These are phyloP conservation scores for Oryza rufipogon DNA, from an alignment of 176 grass and related monocot species.

Conservation along the genomic window DNA sequence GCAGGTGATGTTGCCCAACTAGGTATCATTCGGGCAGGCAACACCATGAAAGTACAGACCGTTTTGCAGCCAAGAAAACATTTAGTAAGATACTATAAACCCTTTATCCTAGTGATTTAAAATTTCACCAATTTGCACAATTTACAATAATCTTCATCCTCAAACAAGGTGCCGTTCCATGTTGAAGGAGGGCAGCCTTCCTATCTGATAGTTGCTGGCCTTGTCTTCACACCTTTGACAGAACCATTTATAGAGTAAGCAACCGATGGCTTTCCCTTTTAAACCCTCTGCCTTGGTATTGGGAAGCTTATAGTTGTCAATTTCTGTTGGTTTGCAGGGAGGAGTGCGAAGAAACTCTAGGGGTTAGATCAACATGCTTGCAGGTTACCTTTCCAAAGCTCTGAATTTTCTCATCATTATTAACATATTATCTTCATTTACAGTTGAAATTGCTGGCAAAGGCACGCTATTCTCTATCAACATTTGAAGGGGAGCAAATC, in stretches of 20 bases:
- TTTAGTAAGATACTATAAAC: constrained; percentile 55
- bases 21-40: constrained; percentile 84
- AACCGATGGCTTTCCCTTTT: constrained; percentile 16
- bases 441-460: constrained; percentile 92
- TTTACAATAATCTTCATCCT: constrained; percentile 43
- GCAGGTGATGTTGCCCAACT: constrained; percentile 86
- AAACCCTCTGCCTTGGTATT: constrained; percentile 26
- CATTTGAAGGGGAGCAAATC: constrained; percentile 86
- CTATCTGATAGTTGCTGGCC: constrained; percentile 90
- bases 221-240: constrained; percentile 97
- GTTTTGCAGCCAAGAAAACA: constrained; percentile 75
- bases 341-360: constrained; percentile 87
- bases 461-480: constrained; percentile 90
- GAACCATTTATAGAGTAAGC: constrained; percentile 97
- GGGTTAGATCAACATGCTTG: constrained; percentile 63
- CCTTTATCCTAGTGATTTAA: constrained; percentile 23
- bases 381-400: constrained; percentile 25
- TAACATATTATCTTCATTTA: constrained; percentile 32
- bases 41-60: constrained; percentile 78
- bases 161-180: constrained; percentile 82
- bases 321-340: constrained; percentile 66
- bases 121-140: constrained; percentile 26
- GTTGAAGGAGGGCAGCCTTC: constrained; percentile 87
- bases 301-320: constrained; percentile 32
- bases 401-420: constrained; percentile 22